Base-by-base conservation (phyloP, 306 rosid species). In the Mimosa pudica region DNA sequence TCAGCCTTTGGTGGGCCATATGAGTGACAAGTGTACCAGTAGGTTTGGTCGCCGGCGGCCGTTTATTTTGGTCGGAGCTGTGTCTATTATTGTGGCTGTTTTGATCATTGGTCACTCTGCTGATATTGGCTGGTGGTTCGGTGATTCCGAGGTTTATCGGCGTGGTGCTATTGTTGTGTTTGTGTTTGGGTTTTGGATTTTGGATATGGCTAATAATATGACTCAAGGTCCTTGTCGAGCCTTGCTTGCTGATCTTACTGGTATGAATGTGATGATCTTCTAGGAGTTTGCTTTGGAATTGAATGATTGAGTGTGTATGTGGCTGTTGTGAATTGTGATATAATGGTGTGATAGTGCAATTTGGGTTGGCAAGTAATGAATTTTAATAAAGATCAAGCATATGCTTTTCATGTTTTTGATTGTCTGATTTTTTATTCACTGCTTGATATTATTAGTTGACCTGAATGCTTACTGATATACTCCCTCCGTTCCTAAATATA, bases 161-260 rank as follows among this genome's bases (percentile, higher is more conserved):
- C 98, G 97, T 0, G 61, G 82, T 11, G 99, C 98, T 1, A 80
- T 93, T 6, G 85, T 64, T 9, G 86, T 82, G 6, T 96, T 93
- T 55, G 88, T 91, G 5, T 46, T 92, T 11, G 97, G 97, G 7
- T 92, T 92, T 83, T 92, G 96, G 97, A 90, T 92, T 79, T 89
- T 92, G 77, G 97, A 92, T 60, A 86, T 92, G 41, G 96, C 97
- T 36, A 92, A 92, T 46, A 92, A 92, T 81, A 79, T 89, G 85
- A 93, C 96, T 57, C 97, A 90, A 77, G 96, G 97, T 80, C 96
- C 97, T 75, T 93, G 97, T 33, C 82, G 97, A 85, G 96, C 97
- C 76, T 80, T 90, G 79, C 98, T 95, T 12, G 92, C 89, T 47
- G 98, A 93, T 90, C 99, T 91, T 75, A 95, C 96, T 41, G 89